Conservation (phyloP, 139 green algal genomes). For the Microglena sp. region DNA sequence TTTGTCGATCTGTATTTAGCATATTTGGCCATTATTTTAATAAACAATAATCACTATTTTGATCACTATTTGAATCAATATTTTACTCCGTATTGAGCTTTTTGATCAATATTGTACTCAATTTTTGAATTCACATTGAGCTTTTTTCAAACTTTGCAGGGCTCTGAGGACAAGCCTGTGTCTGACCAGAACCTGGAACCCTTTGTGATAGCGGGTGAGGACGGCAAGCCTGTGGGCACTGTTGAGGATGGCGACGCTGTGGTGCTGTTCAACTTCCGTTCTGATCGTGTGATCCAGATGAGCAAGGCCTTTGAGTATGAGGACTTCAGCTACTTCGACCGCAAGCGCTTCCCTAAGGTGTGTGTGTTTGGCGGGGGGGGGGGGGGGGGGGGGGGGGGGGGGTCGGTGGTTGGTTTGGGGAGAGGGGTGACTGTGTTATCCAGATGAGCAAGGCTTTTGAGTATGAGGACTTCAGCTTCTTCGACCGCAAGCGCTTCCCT, state of each 20-base stretch:
- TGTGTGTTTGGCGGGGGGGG: not conserved
- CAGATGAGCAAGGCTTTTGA: constrained; percentile 92
- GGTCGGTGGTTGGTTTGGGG: no score
- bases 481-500: constrained; percentile 64
- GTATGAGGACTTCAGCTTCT: constrained; percentile 79
- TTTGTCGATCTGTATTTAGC: no score
- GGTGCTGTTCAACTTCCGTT: constrained; percentile 92
- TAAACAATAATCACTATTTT: no score
- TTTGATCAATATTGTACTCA: no score
- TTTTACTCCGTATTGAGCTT: no score
- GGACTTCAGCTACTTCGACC: constrained; percentile 55
- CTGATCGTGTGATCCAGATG: constrained; percentile 89
- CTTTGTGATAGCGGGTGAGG: constrained; percentile 81
- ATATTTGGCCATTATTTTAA: no score
- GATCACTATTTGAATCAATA: no score
- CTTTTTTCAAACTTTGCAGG: no score
- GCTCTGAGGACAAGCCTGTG: constrained; percentile 41
- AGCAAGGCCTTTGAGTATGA: constrained; percentile 91
- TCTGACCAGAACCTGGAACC: constrained; percentile 75
- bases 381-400: no score
- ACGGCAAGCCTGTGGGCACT: constrained; percentile 74
- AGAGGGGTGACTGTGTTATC: no score
- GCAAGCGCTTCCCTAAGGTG: constrained; percentile 66
- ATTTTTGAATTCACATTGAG: no score
- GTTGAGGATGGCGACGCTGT: constrained; percentile 86